Evolutionary conservation across 495 filamentous ascomycete species (phyloP), one percentile per base, ranked within the genome.

Genomic region (Hyaloscypha hepaticicola): DNA sequence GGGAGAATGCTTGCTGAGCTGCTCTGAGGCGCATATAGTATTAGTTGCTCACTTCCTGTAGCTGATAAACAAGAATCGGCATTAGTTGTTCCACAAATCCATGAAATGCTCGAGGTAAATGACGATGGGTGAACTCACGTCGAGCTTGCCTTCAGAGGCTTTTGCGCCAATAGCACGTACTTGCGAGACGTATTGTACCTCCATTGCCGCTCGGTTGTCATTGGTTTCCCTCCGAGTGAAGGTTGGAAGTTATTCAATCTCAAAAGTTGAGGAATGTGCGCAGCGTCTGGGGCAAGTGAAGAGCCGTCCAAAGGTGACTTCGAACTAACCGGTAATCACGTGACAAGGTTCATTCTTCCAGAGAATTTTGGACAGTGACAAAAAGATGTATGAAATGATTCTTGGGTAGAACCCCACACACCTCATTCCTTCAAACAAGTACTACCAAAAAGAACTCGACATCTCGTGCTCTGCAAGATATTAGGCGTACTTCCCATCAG

Each of bases 401-500:
- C n/a, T n/a, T n/a, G n/a, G n/a, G n/a, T n/a, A n/a, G n/a, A n/a
- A n/a, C 16, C 0, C 12, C 38, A 11, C 38, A 45, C 4, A 1
- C 19, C 11, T 19, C 9, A 16, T 53, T 28, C 9, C 22, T 53
- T 72, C 61, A 78, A 75, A 67, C 70, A 72, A 1, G 22, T 55
- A 19, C 67, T 55, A 14, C 69, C 60, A 38, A 72, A 72, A 5
- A 72, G 49, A 5, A 65, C 67, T 41, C 69, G 67, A n/a, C 67
- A 72, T n/a, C 70, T 67, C 19, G 70, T 67, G 27, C 70, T 70
- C 34, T 65, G 69, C 60, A 69, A 48, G 27, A 72, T 69, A 24
- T 70, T 72, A n/a, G 67, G 66, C 24, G 70, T 72, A 31, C 62
- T 66, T n/a, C 70, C 70, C 58, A 62, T 70, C 1, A n/a, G 53